Conservation (phyloP, 495 filamentous ascomycete genomes). For the Trichoderma gamsii region DNA sequence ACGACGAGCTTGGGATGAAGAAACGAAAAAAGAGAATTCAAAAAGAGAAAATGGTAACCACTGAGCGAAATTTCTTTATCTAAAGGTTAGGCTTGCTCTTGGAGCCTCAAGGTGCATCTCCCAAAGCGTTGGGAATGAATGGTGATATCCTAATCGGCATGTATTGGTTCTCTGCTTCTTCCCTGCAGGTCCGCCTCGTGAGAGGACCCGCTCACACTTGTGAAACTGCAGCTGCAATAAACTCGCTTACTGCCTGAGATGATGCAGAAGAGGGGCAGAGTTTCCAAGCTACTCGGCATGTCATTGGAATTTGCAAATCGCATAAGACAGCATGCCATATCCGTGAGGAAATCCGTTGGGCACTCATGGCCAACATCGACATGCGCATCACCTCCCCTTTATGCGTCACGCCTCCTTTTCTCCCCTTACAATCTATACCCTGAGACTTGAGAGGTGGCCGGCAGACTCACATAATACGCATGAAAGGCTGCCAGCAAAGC, state of each 20-base stretch:
- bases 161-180: background rate
- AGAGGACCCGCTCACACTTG: background rate
- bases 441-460: too few species aligned
- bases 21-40: background rate
- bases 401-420: background rate
- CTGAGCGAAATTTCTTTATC: too few species aligned
- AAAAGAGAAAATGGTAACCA: too few species aligned
- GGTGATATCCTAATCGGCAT: too few species aligned
- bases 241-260: background rate
- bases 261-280: constrained; percentile 4
- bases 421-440: too few species aligned
- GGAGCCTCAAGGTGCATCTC: too few species aligned
- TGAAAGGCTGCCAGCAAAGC: background rate
- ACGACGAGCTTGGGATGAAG: background rate
- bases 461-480: background rate
- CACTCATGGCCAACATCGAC: background rate
- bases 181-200: background rate
- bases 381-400: background rate
- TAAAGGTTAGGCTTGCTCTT: too few species aligned
- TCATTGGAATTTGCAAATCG: too few species aligned
- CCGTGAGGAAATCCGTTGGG: background rate
- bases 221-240: background rate
- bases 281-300: too few species aligned
- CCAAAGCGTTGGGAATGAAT: too few species aligned
- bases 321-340: too few species aligned